Evolutionary conservation across 768 basidiomycete species (phyloP).

Genomic region (Wakefieldia striispora): DNA sequence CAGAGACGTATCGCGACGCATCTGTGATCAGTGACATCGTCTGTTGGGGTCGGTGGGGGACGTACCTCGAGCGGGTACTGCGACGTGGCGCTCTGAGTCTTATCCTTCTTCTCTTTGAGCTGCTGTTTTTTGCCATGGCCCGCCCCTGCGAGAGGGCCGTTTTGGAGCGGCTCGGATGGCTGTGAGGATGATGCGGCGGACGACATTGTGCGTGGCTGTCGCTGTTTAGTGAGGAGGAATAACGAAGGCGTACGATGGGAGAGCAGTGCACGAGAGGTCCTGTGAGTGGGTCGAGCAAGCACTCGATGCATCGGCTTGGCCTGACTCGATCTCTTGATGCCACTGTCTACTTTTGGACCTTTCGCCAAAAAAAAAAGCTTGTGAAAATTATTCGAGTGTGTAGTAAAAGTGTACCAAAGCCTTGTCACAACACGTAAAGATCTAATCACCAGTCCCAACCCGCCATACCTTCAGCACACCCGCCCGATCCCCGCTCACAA

Average conservation of each 20-base stretch:
- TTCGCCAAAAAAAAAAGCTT: not conserved
- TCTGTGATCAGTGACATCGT: not conserved
- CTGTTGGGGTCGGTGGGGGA: not conserved
- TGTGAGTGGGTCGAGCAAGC: constrained; percentile 30
- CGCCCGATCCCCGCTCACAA: constrained; percentile 88
- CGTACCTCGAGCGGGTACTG: constrained; percentile 65
- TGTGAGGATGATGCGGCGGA: constrained; percentile 55
- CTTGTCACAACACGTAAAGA: too few species aligned
- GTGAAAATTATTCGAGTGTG: constrained; percentile 2
- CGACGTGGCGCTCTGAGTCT: constrained; percentile 31
- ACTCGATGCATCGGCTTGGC: constrained; percentile 32
- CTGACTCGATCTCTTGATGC: constrained; percentile 14
- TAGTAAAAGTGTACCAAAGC: not conserved
- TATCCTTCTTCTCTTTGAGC: constrained; percentile 46
- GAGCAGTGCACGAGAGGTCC: constrained; percentile 25
- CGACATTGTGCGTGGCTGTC: constrained; percentile 43
- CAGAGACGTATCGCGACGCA: not conserved
- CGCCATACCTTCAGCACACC: constrained; percentile 92
- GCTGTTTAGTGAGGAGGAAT: constrained; percentile 3
- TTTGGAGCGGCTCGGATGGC: constrained; percentile 42
- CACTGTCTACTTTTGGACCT: constrained; percentile 25
- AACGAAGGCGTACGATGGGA: constrained; percentile 8
- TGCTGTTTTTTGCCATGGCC: constrained; percentile 34
- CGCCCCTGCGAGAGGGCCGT: constrained; percentile 39
- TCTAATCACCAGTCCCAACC: constrained; percentile 53